These are phyloP conservation scores for Jackrogersella minutella DNA, from an alignment of 495 filamentous ascomycete species.

Conservation along the genomic window DNA sequence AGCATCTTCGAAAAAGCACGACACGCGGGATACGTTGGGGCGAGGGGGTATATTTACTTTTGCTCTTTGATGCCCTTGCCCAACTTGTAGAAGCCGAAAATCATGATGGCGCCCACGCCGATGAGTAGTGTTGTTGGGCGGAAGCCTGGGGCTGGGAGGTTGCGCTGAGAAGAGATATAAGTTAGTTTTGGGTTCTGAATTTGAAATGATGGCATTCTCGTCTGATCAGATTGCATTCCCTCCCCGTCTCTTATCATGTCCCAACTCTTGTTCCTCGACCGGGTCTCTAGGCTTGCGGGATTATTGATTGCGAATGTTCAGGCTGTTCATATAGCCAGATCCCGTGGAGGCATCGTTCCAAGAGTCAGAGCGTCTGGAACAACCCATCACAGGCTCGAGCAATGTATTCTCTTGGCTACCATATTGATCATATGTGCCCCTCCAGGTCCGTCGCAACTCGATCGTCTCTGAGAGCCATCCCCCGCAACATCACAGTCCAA, in stretches of 20 bases:
- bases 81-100: conserved; percentile 86
- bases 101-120: conserved; percentile 77
- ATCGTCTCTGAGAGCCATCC: not conserved
- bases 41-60: conserved; percentile 68
- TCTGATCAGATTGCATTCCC: not conserved
- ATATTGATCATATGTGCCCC: not conserved
- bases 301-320: not conserved
- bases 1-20: conserved; percentile 22
- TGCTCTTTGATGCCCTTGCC: conserved; percentile 81
- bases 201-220: not conserved
- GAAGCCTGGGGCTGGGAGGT: conserved; percentile 92
- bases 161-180: conserved; percentile 65
- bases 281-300: not conserved
- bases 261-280: not conserved
- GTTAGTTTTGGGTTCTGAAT: conserved; percentile 4
- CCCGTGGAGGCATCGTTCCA: too few relatives aligned
- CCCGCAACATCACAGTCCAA: not conserved
- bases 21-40: too few relatives aligned
- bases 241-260: not conserved
- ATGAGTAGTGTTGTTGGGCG: conserved; percentile 78
- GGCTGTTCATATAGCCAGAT: not conserved
- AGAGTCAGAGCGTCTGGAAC: too few relatives aligned
- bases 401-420: not conserved
- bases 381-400: too few relatives aligned
- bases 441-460: not conserved